Evolutionary conservation across 2,329 filamentous ascomycete genomes (phyloP).

Genomic region (Nemania serpens): DNA sequence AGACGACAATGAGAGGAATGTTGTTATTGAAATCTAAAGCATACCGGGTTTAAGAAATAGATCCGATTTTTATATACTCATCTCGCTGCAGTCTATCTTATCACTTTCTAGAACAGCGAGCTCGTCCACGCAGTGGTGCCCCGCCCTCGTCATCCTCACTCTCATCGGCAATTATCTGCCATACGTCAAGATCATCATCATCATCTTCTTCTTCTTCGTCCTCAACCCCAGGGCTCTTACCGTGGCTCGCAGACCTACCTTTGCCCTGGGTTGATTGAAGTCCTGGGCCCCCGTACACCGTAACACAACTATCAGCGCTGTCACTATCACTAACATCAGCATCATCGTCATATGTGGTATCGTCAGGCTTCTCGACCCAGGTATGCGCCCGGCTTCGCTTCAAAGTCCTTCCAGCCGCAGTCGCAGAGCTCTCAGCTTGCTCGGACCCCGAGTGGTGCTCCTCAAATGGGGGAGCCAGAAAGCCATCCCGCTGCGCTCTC

Average conservation of each 20-base stretch:
- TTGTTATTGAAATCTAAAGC: background rate
- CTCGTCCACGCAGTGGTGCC: constrained; percentile 3
- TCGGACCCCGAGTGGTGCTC: no score
- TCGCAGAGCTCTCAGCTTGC: no score
- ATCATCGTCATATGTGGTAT: background rate
- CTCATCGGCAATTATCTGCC: constrained; percentile 28
- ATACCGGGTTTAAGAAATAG: no score
- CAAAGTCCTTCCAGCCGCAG: no score
- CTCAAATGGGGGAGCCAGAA: background rate
- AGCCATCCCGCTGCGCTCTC: background rate
- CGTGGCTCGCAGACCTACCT: background rate
- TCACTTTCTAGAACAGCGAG: background rate
- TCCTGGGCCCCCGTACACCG: background rate
- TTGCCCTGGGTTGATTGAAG: background rate
- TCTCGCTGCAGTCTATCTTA: background rate
- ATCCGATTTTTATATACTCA: no score
- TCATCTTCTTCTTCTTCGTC: background rate
- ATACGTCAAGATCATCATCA: constrained; percentile 27
- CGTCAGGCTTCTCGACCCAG: background rate
- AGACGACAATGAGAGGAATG: background rate
- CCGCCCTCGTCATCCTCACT: constrained; percentile 11
- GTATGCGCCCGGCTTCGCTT: no score
- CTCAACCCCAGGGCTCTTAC: background rate
- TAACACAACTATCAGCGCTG: background rate
- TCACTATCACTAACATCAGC: background rate